Conservation (phyloP, 441 rosid genomes). For the Isatis lusitanica region DNA sequence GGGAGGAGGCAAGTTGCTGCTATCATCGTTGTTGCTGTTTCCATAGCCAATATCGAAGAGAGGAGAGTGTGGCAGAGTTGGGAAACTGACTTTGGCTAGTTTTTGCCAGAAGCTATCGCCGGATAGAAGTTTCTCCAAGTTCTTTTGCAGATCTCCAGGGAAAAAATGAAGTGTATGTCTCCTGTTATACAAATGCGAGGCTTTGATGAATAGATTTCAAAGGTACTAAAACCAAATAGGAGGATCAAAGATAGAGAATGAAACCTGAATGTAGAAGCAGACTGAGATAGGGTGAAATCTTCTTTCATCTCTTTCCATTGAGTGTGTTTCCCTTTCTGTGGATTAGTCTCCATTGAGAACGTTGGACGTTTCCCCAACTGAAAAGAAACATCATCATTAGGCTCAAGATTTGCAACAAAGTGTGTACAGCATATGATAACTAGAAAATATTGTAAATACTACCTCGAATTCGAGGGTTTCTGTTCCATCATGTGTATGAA, state of each 20-base stretch:
- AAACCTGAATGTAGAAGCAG: constrained; percentile 25
- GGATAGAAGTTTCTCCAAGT: constrained; percentile 13
- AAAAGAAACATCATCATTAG: constrained; percentile 12
- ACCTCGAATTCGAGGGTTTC: constrained; percentile 26
- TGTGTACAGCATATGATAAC: neutral
- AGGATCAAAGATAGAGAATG: neutral
- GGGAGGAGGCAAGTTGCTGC: neutral
- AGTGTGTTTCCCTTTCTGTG: constrained; percentile 14
- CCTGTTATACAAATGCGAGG: constrained; percentile 9
- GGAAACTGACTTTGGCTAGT: constrained; percentile 5
- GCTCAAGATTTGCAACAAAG: neutral
- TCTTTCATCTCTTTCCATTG: constrained; percentile 18
- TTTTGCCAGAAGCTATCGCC: constrained; percentile 17
- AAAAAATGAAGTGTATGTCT: constrained; percentile 22
- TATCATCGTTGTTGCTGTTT: neutral
- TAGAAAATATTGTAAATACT: neutral
- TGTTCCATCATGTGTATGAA: neutral
- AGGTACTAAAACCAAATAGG: neutral
- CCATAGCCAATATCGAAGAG: constrained; percentile 4
- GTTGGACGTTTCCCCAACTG: constrained; percentile 27
- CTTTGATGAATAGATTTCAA: neutral
- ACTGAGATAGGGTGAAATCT: constrained; percentile 11
- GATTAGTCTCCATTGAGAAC: constrained; percentile 18
- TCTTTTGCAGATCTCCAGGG: constrained; percentile 14
- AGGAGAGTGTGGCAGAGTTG: neutral